Evolutionary conservation across 2,329 filamentous ascomycete species (phyloP).

Genomic region (Aspergillus alliaceus): DNA sequence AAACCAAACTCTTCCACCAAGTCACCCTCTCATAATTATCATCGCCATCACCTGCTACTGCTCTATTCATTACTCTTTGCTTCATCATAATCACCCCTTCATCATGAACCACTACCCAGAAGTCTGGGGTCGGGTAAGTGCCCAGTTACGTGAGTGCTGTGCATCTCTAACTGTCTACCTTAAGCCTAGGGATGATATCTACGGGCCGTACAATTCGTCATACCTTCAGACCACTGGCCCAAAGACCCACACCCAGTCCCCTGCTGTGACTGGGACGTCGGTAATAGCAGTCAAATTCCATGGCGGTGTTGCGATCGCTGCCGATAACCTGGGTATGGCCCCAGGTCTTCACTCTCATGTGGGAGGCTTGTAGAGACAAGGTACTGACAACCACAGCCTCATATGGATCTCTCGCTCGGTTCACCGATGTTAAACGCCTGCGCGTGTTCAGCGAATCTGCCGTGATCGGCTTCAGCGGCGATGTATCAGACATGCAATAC

Average conservation of each 20-base stretch:
- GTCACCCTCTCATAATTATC: slow-evolving; percentile 12
- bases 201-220: slow-evolving; percentile 86
- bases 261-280: slow-evolving; percentile 94
- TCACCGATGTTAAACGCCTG: slow-evolving; percentile 94
- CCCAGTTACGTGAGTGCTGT: slow-evolving; percentile 10
- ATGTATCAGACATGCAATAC: slow-evolving; percentile 99
- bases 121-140: slow-evolving; percentile 62
- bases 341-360: background rate
- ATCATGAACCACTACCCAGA: slow-evolving; percentile 66
- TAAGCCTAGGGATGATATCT: slow-evolving; percentile 95
- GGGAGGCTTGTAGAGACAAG: background rate
- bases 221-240: slow-evolving; percentile 72
- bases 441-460: slow-evolving; percentile 81
- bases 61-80: slow-evolving; percentile 7
- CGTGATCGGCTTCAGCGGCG: slow-evolving; percentile 90
- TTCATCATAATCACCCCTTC: slow-evolving; percentile 10
- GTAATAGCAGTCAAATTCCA: slow-evolving; percentile 95
- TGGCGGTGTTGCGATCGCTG: slow-evolving; percentile 92
- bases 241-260: slow-evolving; percentile 84
- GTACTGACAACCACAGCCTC: slow-evolving; percentile 62
- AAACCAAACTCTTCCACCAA: background rate
- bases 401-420: slow-evolving; percentile 94
- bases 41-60: too few species aligned
- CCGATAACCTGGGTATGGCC: slow-evolving; percentile 84
- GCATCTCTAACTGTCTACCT: slow-evolving; percentile 39